Conservation (phyloP, 164 flowering plant species). For the Magnolia changhungtana region DNA sequence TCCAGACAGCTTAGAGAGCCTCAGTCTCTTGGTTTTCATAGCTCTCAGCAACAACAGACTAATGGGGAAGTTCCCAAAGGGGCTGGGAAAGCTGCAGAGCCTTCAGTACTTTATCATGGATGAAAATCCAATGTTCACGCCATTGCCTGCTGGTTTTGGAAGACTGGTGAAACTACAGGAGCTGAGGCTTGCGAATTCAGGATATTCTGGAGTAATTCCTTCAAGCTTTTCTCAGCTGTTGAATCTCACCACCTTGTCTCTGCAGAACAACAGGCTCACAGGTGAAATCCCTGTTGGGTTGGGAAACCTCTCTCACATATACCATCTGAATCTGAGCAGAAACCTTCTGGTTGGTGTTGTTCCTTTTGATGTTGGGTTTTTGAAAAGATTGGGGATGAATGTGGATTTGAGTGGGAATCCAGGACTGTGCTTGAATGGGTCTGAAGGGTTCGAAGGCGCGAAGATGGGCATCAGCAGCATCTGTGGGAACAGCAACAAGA, state of each 20-base stretch:
- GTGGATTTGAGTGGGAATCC: conserved; percentile 46
- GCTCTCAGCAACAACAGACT: conserved; percentile 70
- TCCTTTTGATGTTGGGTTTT: conserved; percentile 60
- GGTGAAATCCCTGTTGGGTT: conserved; percentile 66
- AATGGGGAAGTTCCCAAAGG: conserved; percentile 49
- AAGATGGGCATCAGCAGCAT: conserved; percentile 40
- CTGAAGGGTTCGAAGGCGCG: conserved; percentile 32
- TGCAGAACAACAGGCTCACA: conserved; percentile 60
- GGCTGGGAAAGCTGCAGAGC: conserved; percentile 43
- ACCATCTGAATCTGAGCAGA: conserved; percentile 78
- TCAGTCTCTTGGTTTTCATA: conserved; percentile 49
- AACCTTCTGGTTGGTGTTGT: conserved; percentile 66
- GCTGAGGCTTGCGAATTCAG: conserved; percentile 72
- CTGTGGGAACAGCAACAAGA: conserved; percentile 35
- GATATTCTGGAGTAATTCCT: conserved; percentile 60
- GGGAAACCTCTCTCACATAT: conserved; percentile 48
- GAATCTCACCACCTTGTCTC: conserved; percentile 63
- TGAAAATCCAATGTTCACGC: conserved; percentile 63
- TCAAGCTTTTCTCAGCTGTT: conserved; percentile 40
- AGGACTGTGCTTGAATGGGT: conserved; percentile 57
- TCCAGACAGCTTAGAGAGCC: conserved; percentile 50
- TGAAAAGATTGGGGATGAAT: conserved; percentile 63
- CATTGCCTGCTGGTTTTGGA: conserved; percentile 54
- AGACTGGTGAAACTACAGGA: conserved; percentile 62
- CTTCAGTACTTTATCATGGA: conserved; percentile 83